Base-by-base conservation (phyloP, 164 flowering plant genomes). In the Stephania japonica region DNA sequence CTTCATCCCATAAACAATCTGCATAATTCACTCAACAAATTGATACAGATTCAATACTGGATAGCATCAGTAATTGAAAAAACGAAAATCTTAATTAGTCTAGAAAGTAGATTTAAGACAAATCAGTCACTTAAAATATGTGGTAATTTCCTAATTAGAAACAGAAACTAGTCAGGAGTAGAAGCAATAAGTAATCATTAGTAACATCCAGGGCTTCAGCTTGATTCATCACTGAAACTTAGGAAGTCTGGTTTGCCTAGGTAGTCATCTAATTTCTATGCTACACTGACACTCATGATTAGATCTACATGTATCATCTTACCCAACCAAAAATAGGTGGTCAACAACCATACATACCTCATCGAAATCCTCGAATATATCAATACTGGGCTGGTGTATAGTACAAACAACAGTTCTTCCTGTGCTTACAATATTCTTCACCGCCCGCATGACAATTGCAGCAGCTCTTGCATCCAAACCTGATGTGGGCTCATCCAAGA, bases 391-490 rank as follows among this genome's bases (percentile, higher is more conserved):
- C 71, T 84, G 87, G 74, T 82, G 85, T 69, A 83, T 83, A 32
- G 83, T 85, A 78, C 87, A 83, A n/a, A 85, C 84, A 16, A 76
- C 81, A 50, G 88, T 86, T 73, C 89, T 83, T 67, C 87, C 86
- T 14, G 89, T 86, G 50, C 71, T 73, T 56, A 84, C 89, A 16
- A 85, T 82, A 79, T 86, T 84, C 73, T 78, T 84, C 73, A 86
- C 87, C 26, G 84, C 85, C 62, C 89, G 83, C 89, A 84, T 83
- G 59, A 86, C 89, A 72, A 86, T 80, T 70, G 89, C 86, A 70
- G 89, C 89, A 66, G 89, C 84, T 80, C 89, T 80, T 32, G 87
- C 89, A 80, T 86, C 89, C 74, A 86, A 78, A 38, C 87, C 87
- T 19, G 87, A 83, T 5, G 89, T 81, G n/a, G 87, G 89, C 70